Evolutionary conservation across 139 green algal genomes (phyloP), one percentile per base, ranked within the genome.

Genomic region (Chlamydomonas sphaeroides): DNA sequence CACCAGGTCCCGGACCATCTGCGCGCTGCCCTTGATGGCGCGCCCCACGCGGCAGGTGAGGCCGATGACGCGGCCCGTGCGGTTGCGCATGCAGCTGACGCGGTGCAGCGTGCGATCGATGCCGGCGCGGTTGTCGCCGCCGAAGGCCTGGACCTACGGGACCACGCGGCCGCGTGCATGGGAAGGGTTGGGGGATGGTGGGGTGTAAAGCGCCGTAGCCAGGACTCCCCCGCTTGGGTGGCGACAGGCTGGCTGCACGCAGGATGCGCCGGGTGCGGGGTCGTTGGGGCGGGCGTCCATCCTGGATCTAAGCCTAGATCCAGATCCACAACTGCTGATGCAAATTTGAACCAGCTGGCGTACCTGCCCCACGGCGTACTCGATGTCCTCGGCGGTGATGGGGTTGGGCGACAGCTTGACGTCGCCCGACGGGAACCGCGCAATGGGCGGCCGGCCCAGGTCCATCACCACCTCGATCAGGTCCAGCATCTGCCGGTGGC

Each of bases 31-130:
- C 7, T 90, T 95, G 17, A 99, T 94, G 1, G 95, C 97, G 0
- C 97, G 92, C 0, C 97, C 97, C 20, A 98, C 97, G 26, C 97
- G 94, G 83, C 96, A 99, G 0, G 97, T 99, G 69, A 99, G 92
- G 5, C 97, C 97, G 5, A 99, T 93, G 57, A 99, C 92, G 35
- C 84, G 76, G 33, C 94, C 96, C 17, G 89, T 85, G 20, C 97
- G 88, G 87, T 98, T 98, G 79, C 90, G 88, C 62, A 99, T 97
- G 86, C 90, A 94, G 84, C 83, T 94, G 86, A 99, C 97, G 81
- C 96, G 93, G 88, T 98, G 96, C 84, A 98, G 88, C 39, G 96
- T 99, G 56, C 93, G 84, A 77, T 98, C 93, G 61, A 99, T 98
- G 56, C 97, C 97, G 15, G 97, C 95, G 30, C 95, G 89, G 76